Percentiles rank a stretch among this genome's conserved stretches.
Evolutionary conservation across 108 stramenopile genomes (phyloP).

Genomic region (Fragilariopsis cylindrus): DNA sequence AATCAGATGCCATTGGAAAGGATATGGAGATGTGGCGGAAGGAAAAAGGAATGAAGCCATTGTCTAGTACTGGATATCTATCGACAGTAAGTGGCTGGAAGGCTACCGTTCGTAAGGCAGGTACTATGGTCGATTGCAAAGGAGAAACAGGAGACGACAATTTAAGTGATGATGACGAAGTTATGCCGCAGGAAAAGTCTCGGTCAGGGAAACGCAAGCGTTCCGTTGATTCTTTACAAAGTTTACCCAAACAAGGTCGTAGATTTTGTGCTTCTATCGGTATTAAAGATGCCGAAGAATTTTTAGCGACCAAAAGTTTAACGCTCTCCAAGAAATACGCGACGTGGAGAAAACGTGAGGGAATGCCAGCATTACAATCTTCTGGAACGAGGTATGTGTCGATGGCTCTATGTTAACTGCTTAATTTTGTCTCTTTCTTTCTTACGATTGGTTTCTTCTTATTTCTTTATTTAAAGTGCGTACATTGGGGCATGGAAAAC

Average conservation of each 20-base stretch:
- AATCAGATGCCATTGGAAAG: neutral
- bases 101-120: neutral
- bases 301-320: neutral
- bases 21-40: conserved; percentile 13
- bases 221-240: neutral
- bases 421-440: neutral
- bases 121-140: neutral
- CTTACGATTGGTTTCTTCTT: neutral
- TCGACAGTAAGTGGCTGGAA: conserved; percentile 5
- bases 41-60: conserved; percentile 14
- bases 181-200: too few relatives aligned
- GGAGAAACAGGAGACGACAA: neutral
- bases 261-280: neutral
- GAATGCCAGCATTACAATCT: neutral
- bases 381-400: neutral
- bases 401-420: neutral
- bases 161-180: neutral
- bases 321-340: neutral
- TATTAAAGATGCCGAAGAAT: conserved; percentile 3
- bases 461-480: neutral
- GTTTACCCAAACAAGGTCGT: conserved; percentile 4
- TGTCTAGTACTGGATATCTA: neutral
- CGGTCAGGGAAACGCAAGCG: neutral
- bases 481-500: neutral
- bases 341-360: neutral